A percentile compares a stretch with the other conserved stretches of the same genome.
Evolutionary conservation across 2,329 filamentous ascomycete species (phyloP).

Genomic region (Mycosphaerella arachidis): DNA sequence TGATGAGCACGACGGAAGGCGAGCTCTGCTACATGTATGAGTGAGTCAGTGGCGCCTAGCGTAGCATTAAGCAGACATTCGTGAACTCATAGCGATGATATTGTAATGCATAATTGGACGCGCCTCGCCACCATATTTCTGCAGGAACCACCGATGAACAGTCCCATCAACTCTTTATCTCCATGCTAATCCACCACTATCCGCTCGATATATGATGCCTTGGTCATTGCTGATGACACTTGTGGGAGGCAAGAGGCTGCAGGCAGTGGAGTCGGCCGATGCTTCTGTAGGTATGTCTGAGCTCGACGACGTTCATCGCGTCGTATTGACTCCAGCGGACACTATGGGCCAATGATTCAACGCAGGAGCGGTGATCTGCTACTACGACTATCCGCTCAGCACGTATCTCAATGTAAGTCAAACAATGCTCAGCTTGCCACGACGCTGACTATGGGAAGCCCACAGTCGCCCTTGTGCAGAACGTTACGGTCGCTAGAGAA

Average conservation of each 20-base stretch:
- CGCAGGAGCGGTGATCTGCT: constrained; percentile 17
- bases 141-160: not conserved
- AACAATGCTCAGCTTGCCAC: too few species aligned
- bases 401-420: constrained; percentile 11
- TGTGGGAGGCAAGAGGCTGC: not conserved
- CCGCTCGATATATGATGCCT: constrained; percentile 8
- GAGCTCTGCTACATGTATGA: constrained; percentile 17
- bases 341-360: constrained; percentile 17
- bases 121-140: too few species aligned
- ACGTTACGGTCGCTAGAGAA: constrained; percentile 5
- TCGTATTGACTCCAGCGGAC: constrained; percentile 6
- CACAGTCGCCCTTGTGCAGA: constrained; percentile 8
- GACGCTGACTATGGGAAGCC: not conserved
- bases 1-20: constrained; percentile 12
- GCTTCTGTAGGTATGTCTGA: constrained; percentile 11
- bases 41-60: constrained; percentile 1
- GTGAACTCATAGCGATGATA: not conserved
- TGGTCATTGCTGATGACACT: constrained; percentile 18
- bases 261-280: not conserved
- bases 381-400: constrained; percentile 18
- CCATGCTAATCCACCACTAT: not conserved
- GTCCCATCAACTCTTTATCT: not conserved
- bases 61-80: not conserved
- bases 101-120: not conserved
- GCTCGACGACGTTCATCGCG: constrained; percentile 7